A percentile compares a stretch with the other conserved stretches of the same genome.
Conservation (phyloP, 106 monocot genomes). For the Vanilla planifolia region DNA sequence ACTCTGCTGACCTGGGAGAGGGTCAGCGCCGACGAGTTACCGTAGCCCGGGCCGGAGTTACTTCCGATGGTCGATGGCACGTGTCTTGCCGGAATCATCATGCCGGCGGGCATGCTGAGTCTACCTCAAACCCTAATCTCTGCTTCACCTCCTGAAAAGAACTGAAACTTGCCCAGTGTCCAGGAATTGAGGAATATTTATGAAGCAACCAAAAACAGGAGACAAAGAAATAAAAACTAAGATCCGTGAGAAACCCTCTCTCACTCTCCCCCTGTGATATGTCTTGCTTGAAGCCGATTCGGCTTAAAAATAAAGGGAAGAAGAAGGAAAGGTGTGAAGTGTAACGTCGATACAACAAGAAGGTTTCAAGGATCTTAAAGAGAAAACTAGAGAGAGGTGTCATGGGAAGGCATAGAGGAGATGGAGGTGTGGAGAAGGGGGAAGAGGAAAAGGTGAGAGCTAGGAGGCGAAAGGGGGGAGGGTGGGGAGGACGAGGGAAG, state of each 20-base stretch:
- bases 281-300: not conserved
- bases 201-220: not conserved
- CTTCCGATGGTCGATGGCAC: constrained; percentile 52
- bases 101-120: constrained; percentile 63
- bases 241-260: constrained; percentile 12
- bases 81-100: constrained; percentile 75
- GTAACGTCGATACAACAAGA: too few species aligned
- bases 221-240: not conserved
- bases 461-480: constrained; percentile 16
- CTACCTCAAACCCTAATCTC: constrained; percentile 4
- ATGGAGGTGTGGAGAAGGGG: not conserved
- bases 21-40: constrained; percentile 46
- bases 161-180: constrained; percentile 31
- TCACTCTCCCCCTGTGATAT: not conserved
- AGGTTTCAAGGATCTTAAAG: too few species aligned
- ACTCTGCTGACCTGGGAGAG: constrained; percentile 46
- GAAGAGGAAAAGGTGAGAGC: constrained; percentile 8
- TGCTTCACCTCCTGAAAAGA: constrained; percentile 25
- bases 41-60: constrained; percentile 17
- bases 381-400: not conserved
- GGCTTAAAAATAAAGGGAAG: constrained; percentile 2
- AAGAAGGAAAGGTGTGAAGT: not conserved
- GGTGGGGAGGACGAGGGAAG: constrained; percentile 30
- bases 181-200: not conserved
- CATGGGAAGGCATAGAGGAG: constrained; percentile 10